Percentiles rank a stretch among this genome's conserved stretches.
Evolutionary conservation across 768 basidiomycete genomes (phyloP).

Genomic region (Podaxis rugospora): DNA sequence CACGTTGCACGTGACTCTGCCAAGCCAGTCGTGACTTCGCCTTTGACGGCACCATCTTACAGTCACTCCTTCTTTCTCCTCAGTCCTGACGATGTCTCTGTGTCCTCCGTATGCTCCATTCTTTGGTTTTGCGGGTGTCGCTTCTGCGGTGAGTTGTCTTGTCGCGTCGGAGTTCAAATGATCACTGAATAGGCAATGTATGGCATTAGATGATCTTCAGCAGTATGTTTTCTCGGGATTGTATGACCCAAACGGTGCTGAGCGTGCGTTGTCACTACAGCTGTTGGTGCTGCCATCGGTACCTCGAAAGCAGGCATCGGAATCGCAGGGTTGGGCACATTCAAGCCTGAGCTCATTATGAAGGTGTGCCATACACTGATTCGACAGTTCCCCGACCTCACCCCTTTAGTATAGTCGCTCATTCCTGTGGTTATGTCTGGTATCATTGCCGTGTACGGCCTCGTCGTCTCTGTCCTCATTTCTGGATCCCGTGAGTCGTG

Average conservation of each 20-base stretch:
- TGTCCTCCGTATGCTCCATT: slow-evolving; percentile 96
- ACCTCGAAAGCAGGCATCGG: slow-evolving; percentile 97
- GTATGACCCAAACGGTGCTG: slow-evolving; percentile 1
- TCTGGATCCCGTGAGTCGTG: slow-evolving; percentile 47
- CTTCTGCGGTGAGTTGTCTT: slow-evolving; percentile 68
- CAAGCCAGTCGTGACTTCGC: not conserved
- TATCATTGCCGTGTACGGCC: slow-evolving; percentile 95
- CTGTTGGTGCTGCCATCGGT: slow-evolving; percentile 92
- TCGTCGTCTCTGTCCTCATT: slow-evolving; percentile 94
- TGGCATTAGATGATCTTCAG: slow-evolving; percentile 84
- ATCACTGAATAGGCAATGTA: not conserved
- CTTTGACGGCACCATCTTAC: not conserved
- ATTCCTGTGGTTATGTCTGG: slow-evolving; percentile 99
- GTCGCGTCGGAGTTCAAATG: not conserved
- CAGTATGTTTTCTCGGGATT: slow-evolving; percentile 52
- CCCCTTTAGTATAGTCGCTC: slow-evolving; percentile 54
- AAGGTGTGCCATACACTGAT: slow-evolving; percentile 51
- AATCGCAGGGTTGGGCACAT: slow-evolving; percentile 90
- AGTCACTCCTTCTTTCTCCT: not conserved
- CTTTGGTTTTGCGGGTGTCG: slow-evolving; percentile 97
- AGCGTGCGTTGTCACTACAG: slow-evolving; percentile 32
- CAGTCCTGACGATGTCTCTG: slow-evolving; percentile 37
- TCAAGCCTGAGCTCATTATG: slow-evolving; percentile 97
- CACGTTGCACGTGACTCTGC: not conserved
- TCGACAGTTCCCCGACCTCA: not conserved